phyloP scores from a whole-genome alignment of 2,329 filamentous ascomycete species.

The Monosporascus cannonballus region DNA sequence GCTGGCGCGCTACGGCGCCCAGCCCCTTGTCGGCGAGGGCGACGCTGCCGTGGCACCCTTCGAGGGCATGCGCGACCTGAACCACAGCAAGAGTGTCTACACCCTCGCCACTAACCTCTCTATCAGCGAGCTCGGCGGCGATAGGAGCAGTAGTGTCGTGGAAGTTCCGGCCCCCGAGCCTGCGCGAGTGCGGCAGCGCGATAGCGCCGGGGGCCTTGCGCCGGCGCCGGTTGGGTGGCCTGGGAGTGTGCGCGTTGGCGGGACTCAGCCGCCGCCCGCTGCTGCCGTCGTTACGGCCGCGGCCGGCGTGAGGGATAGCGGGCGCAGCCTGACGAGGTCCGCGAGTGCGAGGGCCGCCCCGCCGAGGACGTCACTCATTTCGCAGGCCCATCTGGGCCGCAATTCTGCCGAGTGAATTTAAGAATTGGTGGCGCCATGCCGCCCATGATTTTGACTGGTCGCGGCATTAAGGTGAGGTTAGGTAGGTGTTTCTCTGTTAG shows the following conservation, averaged over 20 bases:
- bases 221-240: neutral
- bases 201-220: neutral
- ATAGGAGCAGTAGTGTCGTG: no score
- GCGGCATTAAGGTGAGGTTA: no score
- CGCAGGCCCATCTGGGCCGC: neutral
- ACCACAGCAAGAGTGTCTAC: conserved; percentile 12
- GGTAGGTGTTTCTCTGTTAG: no score
- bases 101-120: conserved; percentile 5
- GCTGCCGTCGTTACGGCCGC: neutral
- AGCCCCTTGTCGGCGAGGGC: conserved; percentile 1
- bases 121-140: neutral
- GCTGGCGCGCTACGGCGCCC: conserved; percentile 14
- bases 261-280: neutral
- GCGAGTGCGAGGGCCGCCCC: neutral
- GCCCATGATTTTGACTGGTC: neutral
- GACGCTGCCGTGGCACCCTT: conserved; percentile 4
- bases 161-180: no score
- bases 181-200: no score
- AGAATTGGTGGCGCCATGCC: neutral
- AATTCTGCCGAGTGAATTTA: neutral
- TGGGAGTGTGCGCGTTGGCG: neutral
- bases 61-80: conserved; percentile 14
- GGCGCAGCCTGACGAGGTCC: neutral
- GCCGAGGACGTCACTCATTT: neutral
- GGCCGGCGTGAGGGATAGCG: neutral